Base-by-base conservation (phyloP, 345 rosid genomes). In the Eucalyptus curtisii region DNA sequence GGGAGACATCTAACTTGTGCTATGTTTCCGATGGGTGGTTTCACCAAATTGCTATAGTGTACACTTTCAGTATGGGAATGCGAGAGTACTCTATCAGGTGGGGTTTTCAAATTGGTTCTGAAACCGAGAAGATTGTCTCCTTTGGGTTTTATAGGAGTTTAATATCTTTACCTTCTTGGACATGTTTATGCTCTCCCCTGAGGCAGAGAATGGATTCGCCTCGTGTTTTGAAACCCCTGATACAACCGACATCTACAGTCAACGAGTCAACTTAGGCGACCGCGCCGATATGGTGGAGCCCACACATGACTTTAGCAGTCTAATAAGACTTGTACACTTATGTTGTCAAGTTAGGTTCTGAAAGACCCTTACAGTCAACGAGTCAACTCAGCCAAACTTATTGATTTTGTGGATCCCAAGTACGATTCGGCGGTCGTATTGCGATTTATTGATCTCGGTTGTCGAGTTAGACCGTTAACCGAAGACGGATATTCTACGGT, bases 201-300 rank as follows among this genome's bases (percentile, higher is more conserved):
- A n/a, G 16, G 19, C 37, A 64, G 9, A 14, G 9, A 30, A n/a
- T 14, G 37, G 37, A 15, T 14, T n/a, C 20, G 5, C 2, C 9
- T 4, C 4, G 7, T 5, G 17, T 13, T 9, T 68, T 3, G 13
- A 1, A 22, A 19, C 7, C 2, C 25, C 2, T 1, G 0, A 33
- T 9, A 19, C 82, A 2, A 6, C 7, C 4, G 15, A 6, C 14
- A 1, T 10, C 11, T 40, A 37, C 13, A 6, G 15, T 76, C 47
- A 76, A 76, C 8, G 47, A 76, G 47, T 76, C 47, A 76, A 76
- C 82, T 37, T 2, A 10, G 13, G 5, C 15, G 27, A 71, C 13
- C 13, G 4, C 7, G 24, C 24, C 5, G 30, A 16, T 3, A 13
- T 4, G 4, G 30, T 40, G 14, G 45, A 11, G 7, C 47, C 14